Base-by-base conservation (phyloP, 108 stramenopile species). In the Pseudonitzschia pungens region DNA sequence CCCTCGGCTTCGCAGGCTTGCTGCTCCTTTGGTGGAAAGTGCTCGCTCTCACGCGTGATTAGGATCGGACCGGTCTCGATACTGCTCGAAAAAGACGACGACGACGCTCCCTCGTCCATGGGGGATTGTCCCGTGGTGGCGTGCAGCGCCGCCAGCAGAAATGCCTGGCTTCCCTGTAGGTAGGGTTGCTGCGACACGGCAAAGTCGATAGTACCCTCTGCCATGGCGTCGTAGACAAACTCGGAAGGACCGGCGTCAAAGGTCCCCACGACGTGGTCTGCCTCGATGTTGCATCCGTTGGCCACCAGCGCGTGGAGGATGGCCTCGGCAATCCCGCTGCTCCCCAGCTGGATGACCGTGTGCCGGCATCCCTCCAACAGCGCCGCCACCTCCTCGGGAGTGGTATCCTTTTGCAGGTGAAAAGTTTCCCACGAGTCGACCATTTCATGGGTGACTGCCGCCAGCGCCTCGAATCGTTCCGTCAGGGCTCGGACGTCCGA, bases 111-210 rank as follows among this genome's bases (percentile, higher is more conserved):
- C 8, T 54, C 36, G 29, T 12, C 60, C 2, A 9, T 5, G 2
- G 58, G 32, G 0, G 11, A 20, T 7, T 69, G 60, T 8, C 70
- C 70, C 21, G 79, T 80, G 20, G 79, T 76, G n/a, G 50, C 64
- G 56, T 72, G 76, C 24, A 75, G 18, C 2, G 75, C 58, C 18
- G 79, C 79, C 60, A 76, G 28, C 9, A 76, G 22, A 22, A 76
- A 62, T 10, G 57, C 8, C 5, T 71, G 18, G 16, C 69, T 65
- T n/a, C 63, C 79, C 50, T 75, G 75, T n/a, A 81, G 1, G 36
- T 76, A 54, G 16, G 62, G 40, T 65, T 81, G 76, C 32, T 59
- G 71, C 0, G 52, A 28, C 16, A 76, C 42, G 14, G 51, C 72
- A 73, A 77, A 81, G n/a, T 42, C 18, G n/a, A 80, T 53, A 2